phyloP scores from a whole-genome alignment of 768 basidiomycete genomes.

The Termitomyces sp. region DNA sequence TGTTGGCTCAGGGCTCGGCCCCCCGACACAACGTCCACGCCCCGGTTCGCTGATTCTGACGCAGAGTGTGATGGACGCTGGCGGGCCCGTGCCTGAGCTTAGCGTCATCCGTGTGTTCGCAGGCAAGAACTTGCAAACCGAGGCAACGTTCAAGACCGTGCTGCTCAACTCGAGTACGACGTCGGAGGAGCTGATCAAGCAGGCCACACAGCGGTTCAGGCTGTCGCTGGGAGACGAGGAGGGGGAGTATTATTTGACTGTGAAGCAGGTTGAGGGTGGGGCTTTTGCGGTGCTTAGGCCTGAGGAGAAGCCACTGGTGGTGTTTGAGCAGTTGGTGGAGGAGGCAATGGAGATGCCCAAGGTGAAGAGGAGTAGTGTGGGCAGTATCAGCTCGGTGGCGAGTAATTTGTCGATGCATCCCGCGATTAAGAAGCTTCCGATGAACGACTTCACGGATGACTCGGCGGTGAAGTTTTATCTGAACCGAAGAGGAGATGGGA shows the following conservation, averaged over 20 bases:
- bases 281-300: slow-evolving; percentile 71
- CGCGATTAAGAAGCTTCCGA: slow-evolving; percentile 88
- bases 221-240: slow-evolving; percentile 62
- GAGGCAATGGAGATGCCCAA: slow-evolving; percentile 80
- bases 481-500: slow-evolving; percentile 55
- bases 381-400: slow-evolving; percentile 90
- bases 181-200: slow-evolving; percentile 79
- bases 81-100: slow-evolving; percentile 73
- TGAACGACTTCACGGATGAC: slow-evolving; percentile 98
- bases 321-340: slow-evolving; percentile 85
- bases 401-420: slow-evolving; percentile 94
- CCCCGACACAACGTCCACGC: slow-evolving; percentile 53
- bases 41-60: slow-evolving; percentile 79
- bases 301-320: slow-evolving; percentile 79
- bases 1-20: slow-evolving; percentile 44
- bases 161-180: slow-evolving; percentile 86
- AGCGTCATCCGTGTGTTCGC: slow-evolving; percentile 97
- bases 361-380: slow-evolving; percentile 90
- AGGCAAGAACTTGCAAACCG: slow-evolving; percentile 84
- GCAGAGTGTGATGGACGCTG: slow-evolving; percentile 56
- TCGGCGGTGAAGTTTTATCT: slow-evolving; percentile 96
- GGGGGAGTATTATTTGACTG: slow-evolving; percentile 81
- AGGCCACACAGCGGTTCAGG: slow-evolving; percentile 93
- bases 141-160: slow-evolving; percentile 98
- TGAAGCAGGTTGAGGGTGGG: slow-evolving; percentile 91